Conservation (phyloP, 352 stramenopile species). For the Globisporangium acanthophoron region DNA sequence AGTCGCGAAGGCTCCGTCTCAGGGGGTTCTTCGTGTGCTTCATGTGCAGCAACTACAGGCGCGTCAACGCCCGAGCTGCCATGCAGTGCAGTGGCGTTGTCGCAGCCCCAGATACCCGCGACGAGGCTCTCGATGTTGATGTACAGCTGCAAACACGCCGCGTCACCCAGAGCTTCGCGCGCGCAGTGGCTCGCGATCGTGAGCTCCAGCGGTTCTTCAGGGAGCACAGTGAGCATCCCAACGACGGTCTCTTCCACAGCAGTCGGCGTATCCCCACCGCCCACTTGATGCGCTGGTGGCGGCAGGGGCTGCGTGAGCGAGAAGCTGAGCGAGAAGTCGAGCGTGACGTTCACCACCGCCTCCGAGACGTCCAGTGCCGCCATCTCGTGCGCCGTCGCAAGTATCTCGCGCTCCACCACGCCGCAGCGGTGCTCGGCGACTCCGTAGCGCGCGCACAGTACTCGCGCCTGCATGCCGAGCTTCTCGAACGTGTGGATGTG, state of each 20-base stretch:
- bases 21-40: not conserved
- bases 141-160: constrained; percentile 10
- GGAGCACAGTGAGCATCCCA: constrained; percentile 22
- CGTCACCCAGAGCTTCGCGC: constrained; percentile 13
- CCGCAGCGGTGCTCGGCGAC: constrained; percentile 31
- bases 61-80: not conserved
- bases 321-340: constrained; percentile 48
- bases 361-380: constrained; percentile 31
- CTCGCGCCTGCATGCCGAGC: constrained; percentile 21
- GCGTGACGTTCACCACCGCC: constrained; percentile 48
- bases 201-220: constrained; percentile 27
- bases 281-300: constrained; percentile 5
- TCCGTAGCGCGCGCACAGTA: constrained; percentile 15
- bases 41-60: not conserved
- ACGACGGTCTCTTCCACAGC: not conserved
- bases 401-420: constrained; percentile 19
- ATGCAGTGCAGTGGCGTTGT: constrained; percentile 5
- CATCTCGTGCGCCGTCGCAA: constrained; percentile 41
- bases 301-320: constrained; percentile 13
- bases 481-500: constrained; percentile 32
- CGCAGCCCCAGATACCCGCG: constrained; percentile 45
- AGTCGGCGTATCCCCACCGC: constrained; percentile 4
- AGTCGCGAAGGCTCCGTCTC: constrained; percentile 7
- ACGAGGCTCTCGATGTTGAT: constrained; percentile 25
- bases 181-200: constrained; percentile 29